A percentile compares a stretch with the other conserved stretches of the same genome.
These are phyloP conservation scores for Schwanniomyces sp. DNA, from an alignment of 805 yeast genomes.

Conservation along the genomic window DNA sequence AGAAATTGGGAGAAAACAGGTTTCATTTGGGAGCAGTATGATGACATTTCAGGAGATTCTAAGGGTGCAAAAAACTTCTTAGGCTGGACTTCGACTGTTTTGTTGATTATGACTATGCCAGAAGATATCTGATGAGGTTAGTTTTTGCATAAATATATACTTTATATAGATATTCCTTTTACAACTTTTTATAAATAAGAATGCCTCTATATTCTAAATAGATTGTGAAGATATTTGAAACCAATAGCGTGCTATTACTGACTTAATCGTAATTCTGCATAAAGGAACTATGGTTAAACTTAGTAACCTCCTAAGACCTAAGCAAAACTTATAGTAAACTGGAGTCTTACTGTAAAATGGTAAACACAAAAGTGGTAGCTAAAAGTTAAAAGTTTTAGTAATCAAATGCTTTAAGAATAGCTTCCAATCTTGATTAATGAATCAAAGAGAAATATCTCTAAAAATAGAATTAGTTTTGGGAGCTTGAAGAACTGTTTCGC, in stretches of 20 bases:
- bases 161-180: background rate
- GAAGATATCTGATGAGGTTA: slow-evolving; percentile 27
- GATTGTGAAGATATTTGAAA: slow-evolving; percentile 24
- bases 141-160: background rate
- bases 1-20: slow-evolving; percentile 75
- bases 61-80: slow-evolving; percentile 85
- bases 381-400: too few species aligned
- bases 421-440: too few species aligned
- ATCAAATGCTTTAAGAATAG: too few species aligned
- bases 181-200: background rate
- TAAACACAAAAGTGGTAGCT: too few species aligned
- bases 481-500: too few species aligned
- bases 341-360: too few species aligned
- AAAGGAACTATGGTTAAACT: slow-evolving; percentile 13
- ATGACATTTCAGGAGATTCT: slow-evolving; percentile 70
- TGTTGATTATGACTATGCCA: slow-evolving; percentile 83
- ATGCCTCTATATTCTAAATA: too few species aligned
- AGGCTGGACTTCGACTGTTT: slow-evolving; percentile 90
- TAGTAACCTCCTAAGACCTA: too few species aligned
- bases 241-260: slow-evolving; percentile 49
- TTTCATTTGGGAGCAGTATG: slow-evolving; percentile 88
- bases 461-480: too few species aligned
- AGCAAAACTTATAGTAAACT: too few species aligned
- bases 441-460: too few species aligned
- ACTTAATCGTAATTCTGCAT: slow-evolving; percentile 46